phyloP scores from a whole-genome alignment of 345 rosid species.

The Populus alba region DNA sequence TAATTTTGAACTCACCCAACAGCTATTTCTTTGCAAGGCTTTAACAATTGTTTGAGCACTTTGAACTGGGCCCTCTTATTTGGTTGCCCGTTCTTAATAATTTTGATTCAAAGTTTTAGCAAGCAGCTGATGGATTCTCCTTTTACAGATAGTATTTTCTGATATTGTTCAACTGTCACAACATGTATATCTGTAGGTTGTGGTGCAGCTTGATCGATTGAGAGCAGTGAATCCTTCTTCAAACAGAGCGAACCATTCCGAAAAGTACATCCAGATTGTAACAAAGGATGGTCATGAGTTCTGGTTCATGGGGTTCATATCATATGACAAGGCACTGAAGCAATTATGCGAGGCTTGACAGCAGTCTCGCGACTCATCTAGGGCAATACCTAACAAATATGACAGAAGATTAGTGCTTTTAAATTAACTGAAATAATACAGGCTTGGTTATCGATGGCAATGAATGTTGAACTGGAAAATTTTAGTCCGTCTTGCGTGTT shows the following conservation, averaged over 20 bases:
- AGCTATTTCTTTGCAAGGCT: neutral
- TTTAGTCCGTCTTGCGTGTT: neutral
- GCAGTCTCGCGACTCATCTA: slow-evolving; percentile 19
- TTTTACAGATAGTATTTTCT: neutral
- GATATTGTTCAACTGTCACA: neutral
- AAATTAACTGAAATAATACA: neutral
- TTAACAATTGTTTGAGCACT: neutral
- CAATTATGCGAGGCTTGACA: slow-evolving; percentile 46
- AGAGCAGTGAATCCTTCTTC: slow-evolving; percentile 51
- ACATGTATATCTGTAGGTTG: slow-evolving; percentile 43
- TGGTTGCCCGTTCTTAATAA: neutral
- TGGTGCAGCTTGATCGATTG: slow-evolving; percentile 55
- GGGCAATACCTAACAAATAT: neutral
- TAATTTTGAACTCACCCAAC: neutral
- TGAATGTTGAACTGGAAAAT: neutral
- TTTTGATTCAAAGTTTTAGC: neutral
- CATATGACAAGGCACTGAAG: slow-evolving; percentile 66
- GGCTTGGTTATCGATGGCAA: neutral
- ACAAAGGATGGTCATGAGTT: slow-evolving; percentile 69
- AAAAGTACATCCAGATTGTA: slow-evolving; percentile 56
- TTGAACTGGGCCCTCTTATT: neutral
- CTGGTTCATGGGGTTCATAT: slow-evolving; percentile 85
- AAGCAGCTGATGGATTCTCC: neutral
- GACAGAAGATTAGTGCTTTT: neutral
- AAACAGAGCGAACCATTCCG: slow-evolving; percentile 52